Evolutionary conservation across 306 rosid genomes (phyloP), one percentile per base, ranked within the genome.

Genomic region (Betula pendula): DNA sequence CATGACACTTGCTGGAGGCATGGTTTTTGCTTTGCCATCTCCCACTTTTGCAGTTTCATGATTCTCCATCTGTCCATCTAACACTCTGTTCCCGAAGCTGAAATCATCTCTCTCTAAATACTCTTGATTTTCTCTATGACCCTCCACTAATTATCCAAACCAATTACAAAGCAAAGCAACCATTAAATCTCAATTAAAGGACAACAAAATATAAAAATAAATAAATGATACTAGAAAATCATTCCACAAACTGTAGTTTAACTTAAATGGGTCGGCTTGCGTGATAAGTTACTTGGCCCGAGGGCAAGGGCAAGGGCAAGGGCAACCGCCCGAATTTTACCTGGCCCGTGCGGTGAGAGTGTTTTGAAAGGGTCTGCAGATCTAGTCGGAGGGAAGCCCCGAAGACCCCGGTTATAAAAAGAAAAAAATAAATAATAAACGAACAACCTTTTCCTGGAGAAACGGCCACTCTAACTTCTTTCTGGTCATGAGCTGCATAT

Each of bases 1-100:
- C 98, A 94, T 94, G 11, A 94, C 97, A 73, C 97, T 91, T 0
- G 98, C 82, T 48, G 97, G 94, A 14, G 98, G 96, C 97, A 94
- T 88, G 20, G 76, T 38, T 67, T 90, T 94, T 25, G 78, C 71
- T 33, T 87, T 87, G 2, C 81, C 91, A 67, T 85, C 89, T 42
- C 86, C 92, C 3, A 51, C 82, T 81, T 89, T 88, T 35, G 88
- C 93, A 63, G 48, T 82, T 11, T 79, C 87, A 7, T 62, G 80
- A 56, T 83, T 84, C 75, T 86, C 88, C 87, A 81, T 85, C 50
- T 87, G 88, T 51, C 79, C 82, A 0, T 88, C 90, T 49, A 76
- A 69, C 14, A 74, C 93, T 80, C 89, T 86, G 70, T 93, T 92
- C 1, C 96, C 97, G 75, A 94, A 94, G 81, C 94, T 94, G 80